phyloP scores from a whole-genome alignment of 192 early-diverging fungal species.

The Paraglomus brasilianum region DNA sequence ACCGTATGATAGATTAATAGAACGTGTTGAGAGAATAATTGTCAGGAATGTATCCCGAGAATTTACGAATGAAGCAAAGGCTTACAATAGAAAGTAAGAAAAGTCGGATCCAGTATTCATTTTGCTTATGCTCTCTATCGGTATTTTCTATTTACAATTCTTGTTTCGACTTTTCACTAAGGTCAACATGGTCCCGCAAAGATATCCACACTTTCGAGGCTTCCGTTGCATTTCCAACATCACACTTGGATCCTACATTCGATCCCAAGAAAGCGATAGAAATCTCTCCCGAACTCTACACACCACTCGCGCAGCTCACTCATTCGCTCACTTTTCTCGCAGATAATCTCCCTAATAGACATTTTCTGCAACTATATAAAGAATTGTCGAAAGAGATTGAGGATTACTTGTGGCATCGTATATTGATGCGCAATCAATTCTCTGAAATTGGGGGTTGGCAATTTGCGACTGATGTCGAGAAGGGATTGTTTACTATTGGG shows the following conservation, averaged over 20 bases:
- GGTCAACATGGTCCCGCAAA: conserved; percentile 49
- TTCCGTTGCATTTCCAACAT: background rate
- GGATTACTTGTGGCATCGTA: conserved; percentile 53
- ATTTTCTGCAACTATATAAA: conserved; percentile 42
- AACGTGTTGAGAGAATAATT: conserved; percentile 45
- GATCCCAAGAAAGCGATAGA: conserved; percentile 33
- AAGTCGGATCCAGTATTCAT: background rate
- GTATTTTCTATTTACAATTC: background rate
- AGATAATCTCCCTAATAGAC: conserved; percentile 33
- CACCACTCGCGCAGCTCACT: conserved; percentile 45
- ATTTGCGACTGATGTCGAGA: conserved; percentile 44
- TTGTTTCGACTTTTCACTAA: conserved; percentile 5
- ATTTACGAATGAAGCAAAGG: conserved; percentile 41
- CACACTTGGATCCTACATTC: conserved; percentile 12
- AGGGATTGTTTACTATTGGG: conserved; percentile 48
- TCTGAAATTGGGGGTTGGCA: conserved; percentile 48
- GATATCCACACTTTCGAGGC: conserved; percentile 15
- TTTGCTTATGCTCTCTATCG: background rate
- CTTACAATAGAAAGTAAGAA: conserved; percentile 48
- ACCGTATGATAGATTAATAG: conserved; percentile 36
- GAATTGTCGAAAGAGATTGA: conserved; percentile 48
- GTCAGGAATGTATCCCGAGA: conserved; percentile 47
- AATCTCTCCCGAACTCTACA: conserved; percentile 51
- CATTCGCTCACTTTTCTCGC: conserved; percentile 42
- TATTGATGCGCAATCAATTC: conserved; percentile 55